phyloP scores from a whole-genome alignment of 106 monocot genomes.

The Dactylorhiza incarnata region DNA sequence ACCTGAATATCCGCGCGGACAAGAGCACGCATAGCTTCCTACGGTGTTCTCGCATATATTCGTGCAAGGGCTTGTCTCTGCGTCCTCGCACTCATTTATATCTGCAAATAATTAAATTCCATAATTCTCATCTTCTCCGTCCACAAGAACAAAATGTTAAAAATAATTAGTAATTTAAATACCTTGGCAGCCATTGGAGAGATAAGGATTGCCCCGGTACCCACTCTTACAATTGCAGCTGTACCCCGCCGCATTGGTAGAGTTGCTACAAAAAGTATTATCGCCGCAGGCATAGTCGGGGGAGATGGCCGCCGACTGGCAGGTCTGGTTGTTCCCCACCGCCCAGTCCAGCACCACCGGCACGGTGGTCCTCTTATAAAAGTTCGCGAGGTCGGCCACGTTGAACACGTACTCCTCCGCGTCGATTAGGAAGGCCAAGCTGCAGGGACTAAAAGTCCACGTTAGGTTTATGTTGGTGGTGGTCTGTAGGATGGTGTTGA shows the following conservation, averaged over 20 bases:
- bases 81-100: slow-evolving; percentile 46
- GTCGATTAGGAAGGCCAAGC: slow-evolving; percentile 29
- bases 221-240: slow-evolving; percentile 24
- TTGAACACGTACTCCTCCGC: slow-evolving; percentile 13
- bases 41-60: slow-evolving; percentile 31
- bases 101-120: slow-evolving; percentile 20
- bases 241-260: slow-evolving; percentile 5
- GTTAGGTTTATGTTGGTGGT: background rate
- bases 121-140: too few relatives aligned
- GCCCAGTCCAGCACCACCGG: slow-evolving; percentile 34
- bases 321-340: slow-evolving; percentile 11
- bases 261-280: background rate
- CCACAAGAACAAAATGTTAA: too few relatives aligned
- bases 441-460: slow-evolving; percentile 25
- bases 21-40: slow-evolving; percentile 42
- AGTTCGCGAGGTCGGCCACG: slow-evolving; percentile 3
- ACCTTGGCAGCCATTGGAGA: slow-evolving; percentile 39
- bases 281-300: background rate
- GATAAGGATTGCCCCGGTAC: slow-evolving; percentile 41
- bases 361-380: background rate
- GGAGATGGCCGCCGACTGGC: background rate
- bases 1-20: slow-evolving; percentile 27
- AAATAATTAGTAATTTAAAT: background rate
- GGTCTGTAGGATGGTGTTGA: background rate
- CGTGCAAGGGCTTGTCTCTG: slow-evolving; percentile 18